These are phyloP conservation scores for Fraxinus dipetala DNA, from an alignment of 305 asterid genomes.

Conservation along the genomic window DNA sequence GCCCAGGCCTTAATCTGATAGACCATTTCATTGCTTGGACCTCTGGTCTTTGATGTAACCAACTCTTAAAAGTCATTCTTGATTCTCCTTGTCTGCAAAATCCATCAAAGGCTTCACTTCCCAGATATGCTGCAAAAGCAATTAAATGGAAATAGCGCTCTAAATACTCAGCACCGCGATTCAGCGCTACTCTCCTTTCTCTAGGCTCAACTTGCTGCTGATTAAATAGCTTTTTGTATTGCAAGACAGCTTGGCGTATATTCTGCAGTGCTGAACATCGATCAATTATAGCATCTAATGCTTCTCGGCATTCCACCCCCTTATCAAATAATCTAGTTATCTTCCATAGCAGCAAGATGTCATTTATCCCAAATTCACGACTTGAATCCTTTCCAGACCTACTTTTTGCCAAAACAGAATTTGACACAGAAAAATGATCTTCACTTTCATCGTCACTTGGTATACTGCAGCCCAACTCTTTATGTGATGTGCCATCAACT, in stretches of 20 bases:
- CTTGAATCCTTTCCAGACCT: conserved; percentile 46
- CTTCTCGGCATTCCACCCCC: conserved; percentile 96
- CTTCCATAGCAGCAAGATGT: conserved; percentile 86
- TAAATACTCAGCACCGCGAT: conserved; percentile 98
- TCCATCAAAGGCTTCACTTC: conserved; percentile 97
- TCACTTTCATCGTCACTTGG: conserved; percentile 60
- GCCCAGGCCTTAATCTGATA: conserved; percentile 90
- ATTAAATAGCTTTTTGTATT: conserved; percentile 81
- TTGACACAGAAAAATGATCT: conserved; percentile 40
- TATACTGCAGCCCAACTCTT: conserved; percentile 34
- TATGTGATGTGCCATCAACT: conserved; percentile 48
- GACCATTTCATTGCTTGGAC: conserved; percentile 99
- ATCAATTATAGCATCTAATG: conserved; percentile 86
- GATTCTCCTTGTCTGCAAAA: conserved; percentile 81
- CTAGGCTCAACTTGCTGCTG: conserved; percentile 96
- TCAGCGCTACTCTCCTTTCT: conserved; percentile 93
- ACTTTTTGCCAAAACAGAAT: conserved; percentile 37
- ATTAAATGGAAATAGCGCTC: conserved; percentile 96
- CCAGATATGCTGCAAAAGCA: conserved; percentile 98
- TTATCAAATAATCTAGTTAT: conserved; percentile 95
- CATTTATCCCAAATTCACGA: conserved; percentile 88
- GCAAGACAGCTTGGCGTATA: conserved; percentile 96
- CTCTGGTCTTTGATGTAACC: conserved; percentile 93
- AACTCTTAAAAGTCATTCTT: conserved; percentile 78
- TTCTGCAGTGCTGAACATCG: conserved; percentile 97